Conservation (phyloP, 805 yeast genomes). For the Kluyveromyces nonfermentans region DNA sequence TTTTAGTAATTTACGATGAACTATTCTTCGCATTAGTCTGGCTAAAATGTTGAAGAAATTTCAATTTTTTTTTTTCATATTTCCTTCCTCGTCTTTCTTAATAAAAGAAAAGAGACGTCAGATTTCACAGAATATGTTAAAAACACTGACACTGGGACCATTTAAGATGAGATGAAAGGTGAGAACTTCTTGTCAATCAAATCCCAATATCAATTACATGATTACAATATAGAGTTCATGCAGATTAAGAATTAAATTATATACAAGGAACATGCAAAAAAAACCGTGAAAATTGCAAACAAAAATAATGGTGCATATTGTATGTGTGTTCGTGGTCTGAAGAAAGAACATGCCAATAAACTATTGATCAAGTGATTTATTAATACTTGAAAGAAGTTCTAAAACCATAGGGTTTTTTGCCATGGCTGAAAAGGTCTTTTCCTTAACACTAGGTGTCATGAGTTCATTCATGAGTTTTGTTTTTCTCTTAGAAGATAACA, state of each 20-base stretch:
- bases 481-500: constrained; percentile 7
- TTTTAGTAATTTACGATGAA: not conserved
- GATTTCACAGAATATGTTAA: not conserved
- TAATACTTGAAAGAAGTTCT: constrained; percentile 1
- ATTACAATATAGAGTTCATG: too few species aligned
- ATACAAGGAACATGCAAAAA: not conserved
- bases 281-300: not conserved
- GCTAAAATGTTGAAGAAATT: not conserved
- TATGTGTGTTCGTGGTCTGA: not conserved
- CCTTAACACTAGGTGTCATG: constrained; percentile 12
- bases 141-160: not conserved
- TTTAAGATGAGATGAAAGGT: too few species aligned
- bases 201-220: too few species aligned
- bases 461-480: constrained; percentile 6
- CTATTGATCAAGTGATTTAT: not conserved
- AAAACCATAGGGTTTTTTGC: constrained; percentile 1
- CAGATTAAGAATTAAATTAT: not conserved
- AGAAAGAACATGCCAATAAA: not conserved
- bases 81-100: not conserved
- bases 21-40: not conserved
- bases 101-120: not conserved
- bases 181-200: too few species aligned
- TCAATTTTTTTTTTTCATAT: not conserved
- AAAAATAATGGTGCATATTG: not conserved
- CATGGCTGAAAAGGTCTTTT: constrained; percentile 5